phyloP scores from a whole-genome alignment of 169 alveolate species.

The Cystoisospora suis region DNA sequence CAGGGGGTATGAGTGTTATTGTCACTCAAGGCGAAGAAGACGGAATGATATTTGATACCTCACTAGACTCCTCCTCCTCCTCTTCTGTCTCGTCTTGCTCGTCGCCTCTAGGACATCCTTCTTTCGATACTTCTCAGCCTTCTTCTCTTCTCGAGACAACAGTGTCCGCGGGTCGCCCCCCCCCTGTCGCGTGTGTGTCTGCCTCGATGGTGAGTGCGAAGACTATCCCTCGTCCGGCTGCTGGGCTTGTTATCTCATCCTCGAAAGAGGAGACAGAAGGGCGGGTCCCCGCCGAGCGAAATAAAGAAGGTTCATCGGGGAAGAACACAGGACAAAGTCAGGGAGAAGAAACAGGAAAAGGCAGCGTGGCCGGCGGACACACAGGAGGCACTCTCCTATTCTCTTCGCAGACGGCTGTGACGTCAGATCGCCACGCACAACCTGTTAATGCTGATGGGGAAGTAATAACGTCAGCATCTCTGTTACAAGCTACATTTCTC shows the following conservation, averaged over 20 bases:
- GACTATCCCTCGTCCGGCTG: too few species aligned
- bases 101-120: neutral
- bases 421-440: neutral
- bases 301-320: neutral
- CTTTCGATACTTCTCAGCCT: neutral
- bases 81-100: neutral
- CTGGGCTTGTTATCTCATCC: too few species aligned
- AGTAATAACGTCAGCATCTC: neutral
- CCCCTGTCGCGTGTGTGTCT: neutral
- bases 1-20: too few species aligned
- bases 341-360: neutral
- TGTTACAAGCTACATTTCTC: constrained; percentile 19
- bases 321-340: neutral
- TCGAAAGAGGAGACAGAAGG: too few species aligned
- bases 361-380: neutral
- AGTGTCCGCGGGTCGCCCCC: neutral
- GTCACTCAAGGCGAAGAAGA: too few species aligned
- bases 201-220: too few species aligned
- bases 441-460: neutral
- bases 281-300: too few species aligned
- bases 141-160: neutral
- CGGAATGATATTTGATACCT: neutral
- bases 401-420: neutral
- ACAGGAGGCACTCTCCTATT: neutral
- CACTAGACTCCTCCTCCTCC: neutral